Percentiles rank a stretch among this genome's conserved stretches.
Conservation (phyloP, 163 green algal species). For the Scenedesmus sp. region DNA sequence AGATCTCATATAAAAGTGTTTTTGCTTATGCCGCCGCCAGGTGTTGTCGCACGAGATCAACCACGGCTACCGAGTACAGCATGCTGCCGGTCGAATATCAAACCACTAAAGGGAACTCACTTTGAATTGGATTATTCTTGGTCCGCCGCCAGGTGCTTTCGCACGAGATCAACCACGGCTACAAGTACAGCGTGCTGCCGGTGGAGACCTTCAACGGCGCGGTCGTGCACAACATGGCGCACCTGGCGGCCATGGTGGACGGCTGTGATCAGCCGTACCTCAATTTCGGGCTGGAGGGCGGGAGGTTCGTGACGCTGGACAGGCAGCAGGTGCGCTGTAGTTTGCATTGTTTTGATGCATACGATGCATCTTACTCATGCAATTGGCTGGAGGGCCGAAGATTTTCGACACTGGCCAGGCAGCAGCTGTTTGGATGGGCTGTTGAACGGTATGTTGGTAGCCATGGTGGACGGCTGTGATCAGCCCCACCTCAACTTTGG, state of each 20-base stretch:
- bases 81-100: conserved; percentile 46
- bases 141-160: background rate
- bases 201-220: conserved; percentile 71
- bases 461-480: no score
- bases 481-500: conserved; percentile 71
- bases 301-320: conserved; percentile 62
- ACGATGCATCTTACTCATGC: no score
- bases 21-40: conserved; percentile 19
- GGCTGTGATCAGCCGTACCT: conserved; percentile 66
- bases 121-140: no score
- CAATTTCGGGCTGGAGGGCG: conserved; percentile 76
- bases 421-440: no score
- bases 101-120: no score
- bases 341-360: no score
- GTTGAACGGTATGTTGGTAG: no score
- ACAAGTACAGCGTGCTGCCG: conserved; percentile 63
- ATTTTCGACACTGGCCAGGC: no score
- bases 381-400: no score
- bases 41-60: conserved; percentile 72
- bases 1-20: no score
- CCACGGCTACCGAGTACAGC: conserved; percentile 62
- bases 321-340: conserved; percentile 36
- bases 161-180: conserved; percentile 74
- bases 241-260: conserved; percentile 42
- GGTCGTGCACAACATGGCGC: conserved; percentile 34